These are phyloP conservation scores for Chrysanthemum seticuspe DNA, from an alignment of 129 eudicot species.

Conservation along the genomic window DNA sequence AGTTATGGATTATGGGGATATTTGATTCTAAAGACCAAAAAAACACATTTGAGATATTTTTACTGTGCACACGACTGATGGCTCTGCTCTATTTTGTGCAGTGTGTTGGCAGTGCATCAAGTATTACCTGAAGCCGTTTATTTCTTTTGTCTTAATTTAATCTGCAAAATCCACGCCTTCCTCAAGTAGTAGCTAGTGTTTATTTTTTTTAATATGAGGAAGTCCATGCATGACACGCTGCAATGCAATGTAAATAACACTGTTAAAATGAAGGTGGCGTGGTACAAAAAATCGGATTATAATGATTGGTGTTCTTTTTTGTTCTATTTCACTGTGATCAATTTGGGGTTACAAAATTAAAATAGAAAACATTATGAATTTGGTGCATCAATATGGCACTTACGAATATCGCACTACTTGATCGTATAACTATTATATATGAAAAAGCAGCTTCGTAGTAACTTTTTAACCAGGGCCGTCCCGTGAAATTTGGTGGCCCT, in stretches of 20 bases:
- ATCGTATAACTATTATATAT: too few species aligned
- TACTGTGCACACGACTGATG: constrained; percentile 2
- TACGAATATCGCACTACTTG: too few species aligned
- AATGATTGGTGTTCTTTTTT: background rate
- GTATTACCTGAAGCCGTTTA: background rate
- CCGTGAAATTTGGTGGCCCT: too few species aligned
- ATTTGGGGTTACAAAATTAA: too few species aligned
- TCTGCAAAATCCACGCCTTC: background rate
- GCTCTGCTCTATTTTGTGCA: background rate
- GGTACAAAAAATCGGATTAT: background rate
- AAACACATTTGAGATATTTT: background rate
- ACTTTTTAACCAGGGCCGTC: too few species aligned
- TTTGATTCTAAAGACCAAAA: background rate
- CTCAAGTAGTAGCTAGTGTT: background rate
- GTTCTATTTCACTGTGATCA: background rate
- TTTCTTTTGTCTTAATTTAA: background rate
- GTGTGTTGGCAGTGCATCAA: constrained; percentile 1
- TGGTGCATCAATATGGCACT: too few species aligned
- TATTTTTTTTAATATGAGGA: constrained; percentile 2
- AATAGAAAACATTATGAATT: too few species aligned
- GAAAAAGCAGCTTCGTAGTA: too few species aligned
- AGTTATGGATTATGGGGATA: background rate
- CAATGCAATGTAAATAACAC: constrained; percentile 17
- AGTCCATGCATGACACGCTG: constrained; percentile 1
- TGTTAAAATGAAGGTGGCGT: constrained; percentile 11